Percentiles rank a stretch among this genome's conserved stretches.
Evolutionary conservation across 225 moss, liverwort and hornwort species (phyloP).

Genomic region (Physcomitrium patens): DNA sequence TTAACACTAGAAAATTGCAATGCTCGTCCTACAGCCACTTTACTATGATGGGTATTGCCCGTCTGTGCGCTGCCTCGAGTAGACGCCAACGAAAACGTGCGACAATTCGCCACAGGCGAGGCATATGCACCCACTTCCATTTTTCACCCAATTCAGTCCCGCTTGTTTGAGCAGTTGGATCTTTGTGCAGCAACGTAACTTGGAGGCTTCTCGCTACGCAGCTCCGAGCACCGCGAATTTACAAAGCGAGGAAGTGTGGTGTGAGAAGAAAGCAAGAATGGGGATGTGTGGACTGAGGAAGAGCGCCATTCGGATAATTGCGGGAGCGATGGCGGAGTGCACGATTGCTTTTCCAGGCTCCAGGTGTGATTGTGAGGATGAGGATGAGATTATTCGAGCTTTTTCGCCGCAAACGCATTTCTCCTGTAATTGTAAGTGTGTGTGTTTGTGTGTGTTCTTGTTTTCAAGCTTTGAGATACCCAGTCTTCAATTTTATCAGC

Average conservation of each 20-base stretch:
- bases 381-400: too few relatives aligned
- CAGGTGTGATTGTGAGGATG: too few relatives aligned
- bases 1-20: constrained; percentile 10
- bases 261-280: neutral
- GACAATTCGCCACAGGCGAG: constrained; percentile 22
- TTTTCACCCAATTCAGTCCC: neutral
- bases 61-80: neutral
- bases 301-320: neutral
- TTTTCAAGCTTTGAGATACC: too few relatives aligned
- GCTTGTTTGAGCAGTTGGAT: neutral
- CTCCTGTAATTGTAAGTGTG: too few relatives aligned
- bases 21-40: constrained; percentile 18
- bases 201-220: neutral
- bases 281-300: constrained; percentile 7
- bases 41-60: neutral
- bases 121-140: constrained; percentile 34
- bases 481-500: too few relatives aligned
- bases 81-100: constrained; percentile 9
- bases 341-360: too few relatives aligned
- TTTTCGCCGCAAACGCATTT: too few relatives aligned
- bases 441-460: too few relatives aligned
- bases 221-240: neutral
- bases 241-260: neutral
- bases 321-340: neutral
- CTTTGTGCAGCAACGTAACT: neutral